A percentile compares a stretch with the other conserved stretches of the same genome.
phyloP scores from a whole-genome alignment of 768 basidiomycete genomes.

The Xerocomus brunneocitrinus region DNA sequence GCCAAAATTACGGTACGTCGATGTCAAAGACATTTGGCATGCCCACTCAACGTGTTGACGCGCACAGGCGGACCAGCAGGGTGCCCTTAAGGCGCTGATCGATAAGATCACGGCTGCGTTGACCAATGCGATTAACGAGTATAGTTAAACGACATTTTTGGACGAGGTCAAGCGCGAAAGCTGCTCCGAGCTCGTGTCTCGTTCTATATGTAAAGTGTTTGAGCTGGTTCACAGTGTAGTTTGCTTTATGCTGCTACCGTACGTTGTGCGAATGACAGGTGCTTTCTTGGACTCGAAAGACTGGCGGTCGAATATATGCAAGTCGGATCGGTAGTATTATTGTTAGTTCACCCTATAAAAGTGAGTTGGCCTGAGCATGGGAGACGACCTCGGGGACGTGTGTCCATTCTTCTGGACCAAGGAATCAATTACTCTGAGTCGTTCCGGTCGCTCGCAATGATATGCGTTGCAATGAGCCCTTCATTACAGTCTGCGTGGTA shows the following conservation, averaged over 20 bases:
- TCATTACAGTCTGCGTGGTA: too few relatives aligned
- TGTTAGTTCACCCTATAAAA: not conserved
- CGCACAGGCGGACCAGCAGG: not conserved
- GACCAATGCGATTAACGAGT: not conserved
- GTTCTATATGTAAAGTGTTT: not conserved
- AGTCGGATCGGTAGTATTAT: too few relatives aligned
- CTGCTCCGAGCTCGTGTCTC: not conserved
- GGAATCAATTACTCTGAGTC: too few relatives aligned
- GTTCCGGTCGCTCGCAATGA: too few relatives aligned
- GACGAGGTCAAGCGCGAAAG: not conserved
- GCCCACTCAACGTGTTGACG: not conserved
- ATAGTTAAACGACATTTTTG: not conserved
- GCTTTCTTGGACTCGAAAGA: not conserved
- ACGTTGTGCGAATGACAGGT: not conserved
- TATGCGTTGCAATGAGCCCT: too few relatives aligned
- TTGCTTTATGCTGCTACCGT: not conserved
- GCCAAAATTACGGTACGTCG: conserved; percentile 1
- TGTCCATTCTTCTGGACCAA: too few relatives aligned
- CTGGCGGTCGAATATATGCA: not conserved
- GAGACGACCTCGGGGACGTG: too few relatives aligned
- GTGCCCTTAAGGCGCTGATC: too few relatives aligned
- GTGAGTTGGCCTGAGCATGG: not conserved
- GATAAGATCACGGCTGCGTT: not conserved
- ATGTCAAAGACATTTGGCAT: not conserved
- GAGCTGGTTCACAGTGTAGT: not conserved